phyloP scores from a whole-genome alignment of 768 basidiomycete species.

The Lactifluus volemus region DNA sequence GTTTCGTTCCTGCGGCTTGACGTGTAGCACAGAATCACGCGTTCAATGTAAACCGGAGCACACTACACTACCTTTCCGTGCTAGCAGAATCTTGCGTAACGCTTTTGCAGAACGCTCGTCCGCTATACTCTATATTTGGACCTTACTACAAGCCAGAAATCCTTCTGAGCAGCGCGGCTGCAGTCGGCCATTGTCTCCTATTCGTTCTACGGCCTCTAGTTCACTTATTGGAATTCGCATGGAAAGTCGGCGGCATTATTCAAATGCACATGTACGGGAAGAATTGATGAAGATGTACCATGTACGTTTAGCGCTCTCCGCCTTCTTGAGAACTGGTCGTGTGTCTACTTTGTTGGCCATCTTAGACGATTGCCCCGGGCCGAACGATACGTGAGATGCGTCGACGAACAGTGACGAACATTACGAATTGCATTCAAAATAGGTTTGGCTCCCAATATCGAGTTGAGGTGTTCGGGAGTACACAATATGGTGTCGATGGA shows the following conservation, averaged over 20 bases:
- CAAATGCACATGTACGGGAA: neutral
- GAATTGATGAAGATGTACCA: slow-evolving; percentile 7
- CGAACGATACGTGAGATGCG: slow-evolving; percentile 2
- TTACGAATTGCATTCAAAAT: slow-evolving; percentile 1
- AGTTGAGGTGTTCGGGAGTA: slow-evolving; percentile 42
- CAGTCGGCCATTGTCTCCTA: neutral
- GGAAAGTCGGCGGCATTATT: neutral
- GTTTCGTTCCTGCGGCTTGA: neutral
- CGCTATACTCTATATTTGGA: slow-evolving; percentile 12
- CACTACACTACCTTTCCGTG: slow-evolving; percentile 8
- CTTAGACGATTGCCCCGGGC: neutral
- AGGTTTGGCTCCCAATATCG: slow-evolving; percentile 29
- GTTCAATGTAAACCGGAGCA: slow-evolving; percentile 14
- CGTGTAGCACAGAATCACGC: slow-evolving; percentile 14
- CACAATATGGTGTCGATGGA: slow-evolving; percentile 37
- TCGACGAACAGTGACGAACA: slow-evolving; percentile 7
- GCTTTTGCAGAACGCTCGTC: neutral
- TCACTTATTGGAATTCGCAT: neutral
- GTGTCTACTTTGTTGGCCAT: neutral
- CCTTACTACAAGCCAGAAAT: slow-evolving; percentile 8
- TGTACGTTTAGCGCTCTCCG: neutral
- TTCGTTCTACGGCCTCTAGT: neutral
- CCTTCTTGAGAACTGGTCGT: neutral
- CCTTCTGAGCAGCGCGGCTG: neutral
- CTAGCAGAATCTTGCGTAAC: slow-evolving; percentile 9